Evolutionary conservation across 129 eudicot genomes (phyloP), one percentile per base, ranked within the genome.

Genomic region (Arctium lappa): DNA sequence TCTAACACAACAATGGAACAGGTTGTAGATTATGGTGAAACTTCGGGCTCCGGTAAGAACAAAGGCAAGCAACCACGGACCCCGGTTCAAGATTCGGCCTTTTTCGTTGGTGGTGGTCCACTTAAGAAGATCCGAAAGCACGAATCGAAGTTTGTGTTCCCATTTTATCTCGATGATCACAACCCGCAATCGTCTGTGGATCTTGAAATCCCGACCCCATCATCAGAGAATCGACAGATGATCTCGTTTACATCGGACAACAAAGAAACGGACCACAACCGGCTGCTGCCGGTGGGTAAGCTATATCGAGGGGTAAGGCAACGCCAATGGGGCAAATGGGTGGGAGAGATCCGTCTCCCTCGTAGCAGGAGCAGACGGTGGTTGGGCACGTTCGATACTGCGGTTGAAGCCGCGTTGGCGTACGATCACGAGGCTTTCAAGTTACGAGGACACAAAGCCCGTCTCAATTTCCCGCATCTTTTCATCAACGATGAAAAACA

Each of bases 261-360:
- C 30, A 38, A 62, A 0, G 83, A 80, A 60, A 39, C 66, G 30
- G 79, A 39, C 30, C 37, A 18, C 33, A 63, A 13, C 75, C 22
- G 8, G 62, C 56, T 22, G 11, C 79, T 2, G 78, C 40, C 83
- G 1, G 66, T 72, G 29, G 63, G 32, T 15, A 88, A 82, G 89
- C 69, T 79, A 46, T 88, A 88, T 72, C 72, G 91, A 79, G 91
- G 89, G 81, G 88, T 85, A 12, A 72, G 91, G 60, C 87, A 82
- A 60, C 86, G 89, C 8, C 91, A 82, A 16, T 82, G 91, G 87
- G 88, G 91, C 0, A 88, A 85, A 82, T 88, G 91, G 91, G 91
- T 88, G n/a, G 89, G 87, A 6, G 91, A 88, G 80, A 88, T 88
- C 38, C 87, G 91, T 27, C 83, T 88, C 80, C 89, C 89, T 9